Conservation (phyloP, 164 flowering plant species). For the Santalum album region DNA sequence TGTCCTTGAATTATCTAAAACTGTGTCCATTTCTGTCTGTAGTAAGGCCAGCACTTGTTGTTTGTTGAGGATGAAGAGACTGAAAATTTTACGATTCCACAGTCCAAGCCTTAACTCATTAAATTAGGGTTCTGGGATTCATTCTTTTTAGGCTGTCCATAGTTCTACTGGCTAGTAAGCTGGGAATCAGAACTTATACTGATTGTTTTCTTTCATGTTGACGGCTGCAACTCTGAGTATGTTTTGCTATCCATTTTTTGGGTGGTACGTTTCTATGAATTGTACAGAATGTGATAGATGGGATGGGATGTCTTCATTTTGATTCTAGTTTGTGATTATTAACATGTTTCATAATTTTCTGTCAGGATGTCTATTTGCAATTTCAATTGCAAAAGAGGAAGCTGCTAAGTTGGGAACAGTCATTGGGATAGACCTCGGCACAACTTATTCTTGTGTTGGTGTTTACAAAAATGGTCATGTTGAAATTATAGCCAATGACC, state of each 20-base stretch:
- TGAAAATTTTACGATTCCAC: too few relatives aligned
- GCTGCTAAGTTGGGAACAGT: constrained; percentile 72
- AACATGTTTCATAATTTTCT: neutral
- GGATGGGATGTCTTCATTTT: neutral
- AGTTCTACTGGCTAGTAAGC: too few relatives aligned
- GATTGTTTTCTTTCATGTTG: neutral
- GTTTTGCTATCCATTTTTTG: neutral
- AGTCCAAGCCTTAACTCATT: too few relatives aligned
- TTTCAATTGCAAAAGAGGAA: constrained; percentile 62
- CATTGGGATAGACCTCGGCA: constrained; percentile 81
- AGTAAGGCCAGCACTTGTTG: too few relatives aligned
- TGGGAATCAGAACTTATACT: neutral
- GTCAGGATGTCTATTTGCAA: constrained; percentile 45
- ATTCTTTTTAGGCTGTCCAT: too few relatives aligned
- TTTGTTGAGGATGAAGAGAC: too few relatives aligned
- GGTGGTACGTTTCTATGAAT: neutral
- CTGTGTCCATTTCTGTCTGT: too few relatives aligned
- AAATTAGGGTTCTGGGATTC: too few relatives aligned
- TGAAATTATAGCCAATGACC: constrained; percentile 88
- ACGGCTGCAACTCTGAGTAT: neutral
- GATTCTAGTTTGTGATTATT: neutral
- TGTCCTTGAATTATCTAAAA: neutral
- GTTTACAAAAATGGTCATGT: constrained; percentile 83
- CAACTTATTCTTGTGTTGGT: constrained; percentile 89
- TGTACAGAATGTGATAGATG: neutral